phyloP scores from a whole-genome alignment of 768 basidiomycete genomes.

The Amylocystis lapponica region DNA sequence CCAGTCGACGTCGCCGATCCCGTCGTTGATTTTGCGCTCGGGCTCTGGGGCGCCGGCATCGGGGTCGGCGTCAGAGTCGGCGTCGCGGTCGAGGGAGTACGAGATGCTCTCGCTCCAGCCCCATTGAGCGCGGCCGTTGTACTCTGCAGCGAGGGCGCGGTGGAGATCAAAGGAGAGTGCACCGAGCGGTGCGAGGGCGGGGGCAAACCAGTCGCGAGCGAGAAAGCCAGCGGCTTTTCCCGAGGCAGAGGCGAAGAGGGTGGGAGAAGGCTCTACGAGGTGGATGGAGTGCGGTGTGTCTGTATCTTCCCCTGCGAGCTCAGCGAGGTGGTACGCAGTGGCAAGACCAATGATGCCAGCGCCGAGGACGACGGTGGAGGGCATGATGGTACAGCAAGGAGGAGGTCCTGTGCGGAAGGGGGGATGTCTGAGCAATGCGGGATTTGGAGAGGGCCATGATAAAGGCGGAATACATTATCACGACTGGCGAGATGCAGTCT shows the following conservation, averaged over 20 bases:
- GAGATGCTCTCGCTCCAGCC: slow-evolving; percentile 31
- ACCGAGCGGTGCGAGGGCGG: slow-evolving; percentile 25
- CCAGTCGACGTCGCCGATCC: slow-evolving; percentile 21
- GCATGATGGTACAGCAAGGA: too few relatives aligned
- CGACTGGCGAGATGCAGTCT: too few relatives aligned
- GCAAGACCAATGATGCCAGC: slow-evolving; percentile 42
- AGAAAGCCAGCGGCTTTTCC: slow-evolving; percentile 36
- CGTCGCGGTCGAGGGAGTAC: slow-evolving; percentile 21
- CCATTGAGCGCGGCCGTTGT: slow-evolving; percentile 33
- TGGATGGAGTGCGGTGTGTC: slow-evolving; percentile 27
- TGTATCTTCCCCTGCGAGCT: slow-evolving; percentile 15
- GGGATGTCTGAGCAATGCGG: too few relatives aligned
- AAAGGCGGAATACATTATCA: too few relatives aligned
- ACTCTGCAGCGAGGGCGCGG: slow-evolving; percentile 29
- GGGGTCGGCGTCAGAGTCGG: slow-evolving; percentile 2
- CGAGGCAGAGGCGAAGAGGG: slow-evolving; percentile 32
- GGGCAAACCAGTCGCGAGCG: slow-evolving; percentile 36
- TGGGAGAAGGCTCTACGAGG: slow-evolving; percentile 34
- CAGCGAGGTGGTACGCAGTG: slow-evolving; percentile 36
- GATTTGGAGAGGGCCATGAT: too few relatives aligned
- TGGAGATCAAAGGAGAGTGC: slow-evolving; percentile 35
- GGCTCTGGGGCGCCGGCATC: slow-evolving; percentile 3
- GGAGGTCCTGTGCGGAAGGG: too few relatives aligned
- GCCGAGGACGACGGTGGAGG: slow-evolving; percentile 38
- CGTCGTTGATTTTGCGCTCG: slow-evolving; percentile 1